Evolutionary conservation across 139 green algal species (phyloP), one percentile per base, ranked within the genome.

Genomic region (Chlamydomonas sp.): DNA sequence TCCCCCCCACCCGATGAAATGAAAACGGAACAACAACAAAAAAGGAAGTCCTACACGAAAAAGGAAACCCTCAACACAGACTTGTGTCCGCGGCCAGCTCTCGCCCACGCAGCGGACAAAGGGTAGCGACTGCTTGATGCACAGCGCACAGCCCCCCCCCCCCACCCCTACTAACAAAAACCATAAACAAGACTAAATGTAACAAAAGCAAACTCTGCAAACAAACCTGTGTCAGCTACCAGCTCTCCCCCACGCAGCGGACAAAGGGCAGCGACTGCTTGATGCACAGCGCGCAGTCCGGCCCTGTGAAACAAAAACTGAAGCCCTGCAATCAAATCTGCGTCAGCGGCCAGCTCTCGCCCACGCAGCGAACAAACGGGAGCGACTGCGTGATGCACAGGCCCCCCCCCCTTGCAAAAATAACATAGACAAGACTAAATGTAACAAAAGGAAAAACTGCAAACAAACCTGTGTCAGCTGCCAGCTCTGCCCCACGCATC

Each of bases 291-390:
- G n/a, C n/a, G n/a, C n/a, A n/a, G n/a, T n/a, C n/a, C n/a, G n/a
- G n/a, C n/a, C n/a, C n/a, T n/a, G n/a, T n/a, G n/a, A n/a, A n/a
- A n/a, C n/a, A n/a, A n/a, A n/a, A n/a, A n/a, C n/a, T 54, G 43
- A 54, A 13, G 20, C 20, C 13, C 16, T 29, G 13, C 20, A 8
- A 38, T 26, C 85, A 24, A 38, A 92, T 89, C 82, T 90, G 84
- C 24, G 87, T 95, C 3, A 99, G 78, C 38, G 89, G 88, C 95
- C 95, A 99, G 16, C 74, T 83, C 73, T 96, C 88, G 1, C 91
- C 92, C 31, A 97, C 88, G 71, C 86, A 89, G 59, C 94, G 85
- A 43, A 99, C 85, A 67, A 90, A 99, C 1, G 94, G 93, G 72
- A 94, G 81, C 20, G 82, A 87, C 79, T 98, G 91, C 82, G 96